Conservation (phyloP, 192 early-diverging fungal genomes). For the Backusella mclennaniae region DNA sequence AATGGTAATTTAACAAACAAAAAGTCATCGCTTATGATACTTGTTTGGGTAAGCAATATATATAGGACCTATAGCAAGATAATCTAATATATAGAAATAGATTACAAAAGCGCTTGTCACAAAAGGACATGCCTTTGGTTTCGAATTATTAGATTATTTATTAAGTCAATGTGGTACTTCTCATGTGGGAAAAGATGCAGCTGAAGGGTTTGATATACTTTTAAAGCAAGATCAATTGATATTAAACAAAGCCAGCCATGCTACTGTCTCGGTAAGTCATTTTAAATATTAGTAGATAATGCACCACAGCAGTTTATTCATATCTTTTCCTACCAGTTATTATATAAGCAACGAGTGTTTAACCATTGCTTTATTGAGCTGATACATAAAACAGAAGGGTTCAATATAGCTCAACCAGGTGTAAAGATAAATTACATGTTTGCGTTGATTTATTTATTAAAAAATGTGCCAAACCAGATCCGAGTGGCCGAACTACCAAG, state of each 20-base stretch:
- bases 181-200: conserved; percentile 50
- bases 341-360: conserved; percentile 87
- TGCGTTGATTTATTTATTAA: conserved; percentile 75
- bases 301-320: background rate
- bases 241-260: conserved; percentile 70
- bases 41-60: conserved; percentile 25
- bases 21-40: background rate
- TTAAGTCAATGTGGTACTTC: conserved; percentile 47
- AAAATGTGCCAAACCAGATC: conserved; percentile 78
- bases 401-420: conserved; percentile 10
- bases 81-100: conserved; percentile 35
- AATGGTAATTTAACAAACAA: background rate
- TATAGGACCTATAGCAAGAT: background rate
- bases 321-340: conserved; percentile 44
- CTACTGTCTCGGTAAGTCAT: conserved; percentile 44
- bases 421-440: conserved; percentile 72
- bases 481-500: conserved; percentile 66
- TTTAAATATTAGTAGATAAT: background rate
- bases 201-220: conserved; percentile 65
- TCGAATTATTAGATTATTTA: conserved; percentile 49
- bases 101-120: conserved; percentile 64
- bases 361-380: conserved; percentile 66
- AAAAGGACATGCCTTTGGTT: conserved; percentile 48
- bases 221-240: conserved; percentile 69
- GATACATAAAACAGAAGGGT: conserved; percentile 47